Conservation (phyloP, 2,329 filamentous ascomycete genomes). For the Ophiosphaerella narmari region DNA sequence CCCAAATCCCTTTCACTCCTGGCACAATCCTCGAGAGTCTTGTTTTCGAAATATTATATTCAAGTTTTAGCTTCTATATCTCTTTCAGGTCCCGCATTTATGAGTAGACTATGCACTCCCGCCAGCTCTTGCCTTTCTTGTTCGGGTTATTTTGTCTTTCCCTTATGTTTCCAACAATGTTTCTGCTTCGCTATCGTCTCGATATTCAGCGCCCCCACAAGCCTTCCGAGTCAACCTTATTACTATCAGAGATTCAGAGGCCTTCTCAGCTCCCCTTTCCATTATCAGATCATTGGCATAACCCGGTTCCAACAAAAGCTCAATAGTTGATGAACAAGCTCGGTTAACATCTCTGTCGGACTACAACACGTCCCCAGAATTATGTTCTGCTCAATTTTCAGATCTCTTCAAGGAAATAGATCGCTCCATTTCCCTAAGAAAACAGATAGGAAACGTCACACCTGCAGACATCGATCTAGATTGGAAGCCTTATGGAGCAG, state of each 20-base stretch:
- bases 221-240: not conserved
- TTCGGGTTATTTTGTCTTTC: conserved; percentile 3
- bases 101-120: conserved; percentile 4
- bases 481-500: conserved; percentile 23
- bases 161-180: not conserved
- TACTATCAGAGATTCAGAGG: not conserved
- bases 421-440: conserved; percentile 15
- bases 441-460: conserved; percentile 15
- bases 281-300: no score
- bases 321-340: no score
- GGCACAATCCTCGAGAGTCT: no score
- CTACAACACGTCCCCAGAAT: not conserved
- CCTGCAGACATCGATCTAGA: conserved; percentile 23
- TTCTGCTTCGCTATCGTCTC: conserved; percentile 9
- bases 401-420: conserved; percentile 30
- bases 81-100: not conserved
- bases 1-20: no score
- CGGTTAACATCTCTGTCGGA: no score
- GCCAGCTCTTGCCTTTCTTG: conserved; percentile 1
- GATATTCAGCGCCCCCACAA: not conserved
- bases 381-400: conserved; percentile 28
- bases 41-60: no score
- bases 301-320: no score
- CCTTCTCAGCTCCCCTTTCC: no score
- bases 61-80: no score